phyloP scores from a whole-genome alignment of 2,329 filamentous ascomycete genomes.

The Neofusicoccum ribis region DNA sequence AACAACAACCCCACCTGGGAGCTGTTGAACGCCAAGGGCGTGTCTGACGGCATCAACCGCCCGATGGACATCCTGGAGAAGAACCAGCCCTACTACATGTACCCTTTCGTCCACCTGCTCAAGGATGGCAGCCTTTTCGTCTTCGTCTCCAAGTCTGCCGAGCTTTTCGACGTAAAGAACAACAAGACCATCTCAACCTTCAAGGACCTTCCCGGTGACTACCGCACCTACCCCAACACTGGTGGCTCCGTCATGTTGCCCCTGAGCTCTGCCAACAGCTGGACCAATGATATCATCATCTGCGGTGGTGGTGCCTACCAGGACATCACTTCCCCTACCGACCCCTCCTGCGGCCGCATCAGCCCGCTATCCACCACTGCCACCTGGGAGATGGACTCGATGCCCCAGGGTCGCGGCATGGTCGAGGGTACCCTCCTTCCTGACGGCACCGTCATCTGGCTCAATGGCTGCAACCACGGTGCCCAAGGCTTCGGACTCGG shows the following conservation, averaged over 20 bases:
- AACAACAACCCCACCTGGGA: conserved; percentile 68
- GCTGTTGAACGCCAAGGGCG: conserved; percentile 53
- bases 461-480: conserved; percentile 60
- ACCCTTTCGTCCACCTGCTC: conserved; percentile 62
- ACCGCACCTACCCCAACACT: conserved; percentile 62
- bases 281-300: conserved; percentile 56
- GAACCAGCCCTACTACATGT: conserved; percentile 66
- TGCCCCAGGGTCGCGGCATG: conserved; percentile 62
- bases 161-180: conserved; percentile 54
- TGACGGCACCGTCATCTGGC: conserved; percentile 63
- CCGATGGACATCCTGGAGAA: conserved; percentile 56
- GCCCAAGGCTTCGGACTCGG: conserved; percentile 63
- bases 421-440: conserved; percentile 61
- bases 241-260: conserved; percentile 60
- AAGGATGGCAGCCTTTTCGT: conserved; percentile 59
- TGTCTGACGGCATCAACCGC: conserved; percentile 49
- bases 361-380: conserved; percentile 50
- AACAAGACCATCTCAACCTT: conserved; percentile 49
- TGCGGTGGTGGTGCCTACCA: conserved; percentile 63
- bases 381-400: conserved; percentile 58
- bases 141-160: conserved; percentile 57
- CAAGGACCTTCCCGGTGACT: conserved; percentile 56
- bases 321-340: conserved; percentile 59
- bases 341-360: conserved; percentile 60
- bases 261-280: conserved; percentile 53